Conservation (phyloP, 2,329 filamentous ascomycete species). For the Aureobasidium sp. region DNA sequence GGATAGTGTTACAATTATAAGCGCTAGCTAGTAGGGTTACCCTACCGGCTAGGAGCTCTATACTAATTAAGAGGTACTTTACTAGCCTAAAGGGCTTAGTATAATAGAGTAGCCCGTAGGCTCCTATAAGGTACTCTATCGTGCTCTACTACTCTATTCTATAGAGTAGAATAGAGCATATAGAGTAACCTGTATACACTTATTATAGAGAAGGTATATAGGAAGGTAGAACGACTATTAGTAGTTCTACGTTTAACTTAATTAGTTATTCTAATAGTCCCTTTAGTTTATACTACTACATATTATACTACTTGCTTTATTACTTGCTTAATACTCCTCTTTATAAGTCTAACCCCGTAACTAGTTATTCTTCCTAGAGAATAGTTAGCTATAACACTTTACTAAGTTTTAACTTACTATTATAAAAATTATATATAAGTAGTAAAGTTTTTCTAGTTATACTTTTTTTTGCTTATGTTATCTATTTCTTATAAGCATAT, state of each 20-base stretch:
- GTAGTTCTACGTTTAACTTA: constrained; percentile 4
- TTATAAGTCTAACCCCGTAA: constrained; percentile 5
- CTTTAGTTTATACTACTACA: constrained; percentile 4
- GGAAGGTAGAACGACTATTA: not conserved
- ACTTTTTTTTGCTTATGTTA: no score
- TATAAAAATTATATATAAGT: no score
- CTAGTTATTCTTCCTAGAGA: no score
- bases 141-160: not conserved
- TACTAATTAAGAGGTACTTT: no score
- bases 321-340: not conserved
- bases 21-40: not conserved
- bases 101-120: not conserved
- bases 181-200: not conserved
- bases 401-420: no score
- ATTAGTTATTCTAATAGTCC: constrained; percentile 9
- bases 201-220: not conserved
- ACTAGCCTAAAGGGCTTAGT: not conserved
- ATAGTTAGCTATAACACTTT: no score
- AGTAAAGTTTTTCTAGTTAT: no score
- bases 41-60: no score
- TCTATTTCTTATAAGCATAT: no score
- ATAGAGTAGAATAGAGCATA: not conserved
- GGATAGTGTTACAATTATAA: constrained; percentile 3
- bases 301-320: not conserved
- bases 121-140: not conserved